These are phyloP conservation scores for Penicillium brasilianum DNA, from an alignment of 2,329 filamentous ascomycete genomes.

Conservation along the genomic window DNA sequence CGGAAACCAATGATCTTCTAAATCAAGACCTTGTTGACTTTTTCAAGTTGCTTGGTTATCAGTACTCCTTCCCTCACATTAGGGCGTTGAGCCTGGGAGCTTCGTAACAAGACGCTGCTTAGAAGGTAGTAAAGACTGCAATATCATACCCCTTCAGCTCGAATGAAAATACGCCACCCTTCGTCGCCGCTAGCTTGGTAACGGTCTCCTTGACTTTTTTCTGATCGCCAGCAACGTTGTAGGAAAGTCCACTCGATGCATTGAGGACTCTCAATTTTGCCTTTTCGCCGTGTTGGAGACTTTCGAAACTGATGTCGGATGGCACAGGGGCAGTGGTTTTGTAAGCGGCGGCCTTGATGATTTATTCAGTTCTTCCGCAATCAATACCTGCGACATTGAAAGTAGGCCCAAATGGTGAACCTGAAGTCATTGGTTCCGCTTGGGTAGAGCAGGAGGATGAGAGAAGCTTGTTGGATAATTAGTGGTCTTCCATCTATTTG, in stretches of 20 bases:
- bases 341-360: constrained; percentile 2
- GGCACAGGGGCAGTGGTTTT: not conserved
- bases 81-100: not conserved
- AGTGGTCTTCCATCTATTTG: not conserved
- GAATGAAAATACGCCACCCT: constrained; percentile 1
- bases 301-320: not conserved
- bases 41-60: not conserved
- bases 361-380: no score
- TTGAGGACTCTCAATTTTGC: not conserved
- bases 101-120: not conserved
- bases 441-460: constrained; percentile 2
- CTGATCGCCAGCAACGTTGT: constrained; percentile 1
- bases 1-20: no score
- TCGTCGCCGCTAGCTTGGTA: not conserved
- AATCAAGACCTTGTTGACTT: not conserved
- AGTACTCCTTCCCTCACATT: not conserved
- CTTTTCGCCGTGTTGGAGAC: not conserved
- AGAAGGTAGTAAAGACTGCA: constrained; percentile 4
- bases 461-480: not conserved
- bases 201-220: not conserved
- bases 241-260: constrained; percentile 1
- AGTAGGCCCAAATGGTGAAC: not conserved
- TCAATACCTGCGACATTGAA: not conserved
- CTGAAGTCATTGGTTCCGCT: not conserved
- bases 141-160: not conserved